These are phyloP conservation scores for Russula ochroleuca DNA, from an alignment of 768 basidiomycete genomes.

Conservation along the genomic window DNA sequence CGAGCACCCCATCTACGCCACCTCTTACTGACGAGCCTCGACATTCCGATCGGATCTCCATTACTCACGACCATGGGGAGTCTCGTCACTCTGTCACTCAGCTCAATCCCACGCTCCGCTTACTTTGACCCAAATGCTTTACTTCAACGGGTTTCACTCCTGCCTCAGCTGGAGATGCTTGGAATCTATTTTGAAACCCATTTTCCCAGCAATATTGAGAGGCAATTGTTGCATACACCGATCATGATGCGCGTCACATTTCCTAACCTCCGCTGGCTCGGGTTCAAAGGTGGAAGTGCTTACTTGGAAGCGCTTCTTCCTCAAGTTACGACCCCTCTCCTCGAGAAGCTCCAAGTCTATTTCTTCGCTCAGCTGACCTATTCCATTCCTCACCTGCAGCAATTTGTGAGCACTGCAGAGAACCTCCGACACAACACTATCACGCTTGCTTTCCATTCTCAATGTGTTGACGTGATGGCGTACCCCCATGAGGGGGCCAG, in stretches of 20 bases:
- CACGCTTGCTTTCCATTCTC: neutral
- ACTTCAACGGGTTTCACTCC: neutral
- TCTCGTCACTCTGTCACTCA: neutral
- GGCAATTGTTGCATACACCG: neutral
- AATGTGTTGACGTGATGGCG: rapidly evolving
- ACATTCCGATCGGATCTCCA: neutral
- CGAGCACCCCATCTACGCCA: neutral
- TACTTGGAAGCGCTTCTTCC: conserved; percentile 3
- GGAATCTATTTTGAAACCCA: neutral
- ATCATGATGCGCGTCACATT: neutral
- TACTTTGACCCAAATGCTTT: neutral
- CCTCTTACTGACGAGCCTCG: neutral
- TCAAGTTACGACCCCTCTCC: neutral
- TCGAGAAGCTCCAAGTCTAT: neutral
- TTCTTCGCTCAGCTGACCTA: neutral
- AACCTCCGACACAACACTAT: neutral
- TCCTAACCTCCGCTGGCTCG: neutral
- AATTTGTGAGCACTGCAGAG: neutral
- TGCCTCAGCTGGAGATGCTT: neutral
- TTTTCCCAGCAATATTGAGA: neutral
- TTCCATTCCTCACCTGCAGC: neutral
- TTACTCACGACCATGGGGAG: too few species aligned
- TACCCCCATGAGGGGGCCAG: too few species aligned
- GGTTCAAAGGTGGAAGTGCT: neutral
- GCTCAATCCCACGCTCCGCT: neutral